Conservation (phyloP, 306 rosid genomes). For the Lotus japonicus region DNA sequence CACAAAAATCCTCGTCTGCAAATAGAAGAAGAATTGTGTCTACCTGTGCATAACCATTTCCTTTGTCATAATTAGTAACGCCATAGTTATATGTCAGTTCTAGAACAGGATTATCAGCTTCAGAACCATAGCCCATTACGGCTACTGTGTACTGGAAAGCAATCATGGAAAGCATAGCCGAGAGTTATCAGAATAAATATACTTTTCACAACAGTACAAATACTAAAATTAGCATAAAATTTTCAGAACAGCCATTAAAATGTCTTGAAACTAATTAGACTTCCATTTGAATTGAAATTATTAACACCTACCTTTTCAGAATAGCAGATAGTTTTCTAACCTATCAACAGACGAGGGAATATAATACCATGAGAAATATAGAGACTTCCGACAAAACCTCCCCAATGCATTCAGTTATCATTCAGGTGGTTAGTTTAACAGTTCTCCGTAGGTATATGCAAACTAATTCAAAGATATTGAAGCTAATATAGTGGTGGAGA, state of each 20-base stretch:
- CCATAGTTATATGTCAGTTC: conserved; percentile 90
- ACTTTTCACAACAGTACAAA: background rate
- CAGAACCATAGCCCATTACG: conserved; percentile 74
- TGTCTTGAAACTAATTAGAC: background rate
- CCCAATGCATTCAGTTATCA: background rate
- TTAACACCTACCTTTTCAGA: background rate
- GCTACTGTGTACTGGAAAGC: conserved; percentile 57
- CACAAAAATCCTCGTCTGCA: background rate
- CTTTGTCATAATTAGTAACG: conserved; percentile 73
- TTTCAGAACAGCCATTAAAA: background rate
- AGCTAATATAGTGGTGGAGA: background rate
- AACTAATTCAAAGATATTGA: background rate
- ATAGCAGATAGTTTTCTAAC: background rate
- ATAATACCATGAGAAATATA: background rate
- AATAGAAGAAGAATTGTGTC: conserved; percentile 9
- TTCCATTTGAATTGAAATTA: background rate
- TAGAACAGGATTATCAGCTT: conserved; percentile 67
- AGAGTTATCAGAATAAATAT: background rate
- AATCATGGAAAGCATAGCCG: background rate
- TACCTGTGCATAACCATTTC: conserved; percentile 88
- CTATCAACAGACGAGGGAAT: background rate
- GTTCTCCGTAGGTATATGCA: background rate
- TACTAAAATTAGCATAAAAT: background rate
- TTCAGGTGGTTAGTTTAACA: background rate
- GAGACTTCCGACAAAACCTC: background rate